Evolutionary conservation across 495 filamentous ascomycete species (phyloP).

Genomic region (Pyrenopolyporus hunteri): DNA sequence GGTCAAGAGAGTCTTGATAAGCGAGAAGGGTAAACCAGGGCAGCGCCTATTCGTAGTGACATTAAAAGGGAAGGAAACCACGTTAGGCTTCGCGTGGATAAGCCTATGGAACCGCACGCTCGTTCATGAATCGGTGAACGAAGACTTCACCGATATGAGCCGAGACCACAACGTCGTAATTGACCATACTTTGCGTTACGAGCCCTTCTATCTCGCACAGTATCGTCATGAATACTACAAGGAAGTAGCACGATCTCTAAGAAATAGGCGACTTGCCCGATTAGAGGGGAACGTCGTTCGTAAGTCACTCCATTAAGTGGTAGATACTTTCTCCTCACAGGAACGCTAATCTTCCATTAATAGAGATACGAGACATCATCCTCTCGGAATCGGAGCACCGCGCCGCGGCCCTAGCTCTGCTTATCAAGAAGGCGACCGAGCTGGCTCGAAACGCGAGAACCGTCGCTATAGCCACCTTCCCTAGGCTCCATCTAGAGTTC

Average conservation of each 20-base stretch:
- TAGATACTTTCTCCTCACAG: no score
- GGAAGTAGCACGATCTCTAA: neutral
- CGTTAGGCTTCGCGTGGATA: neutral
- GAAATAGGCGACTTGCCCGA: neutral
- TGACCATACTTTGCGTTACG: neutral
- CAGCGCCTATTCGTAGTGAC: neutral
- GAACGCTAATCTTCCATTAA: neutral
- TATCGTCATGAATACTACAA: neutral
- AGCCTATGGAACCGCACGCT: neutral
- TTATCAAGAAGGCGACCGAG: neutral
- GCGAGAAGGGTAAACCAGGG: neutral
- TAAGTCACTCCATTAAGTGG: neutral
- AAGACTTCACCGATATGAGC: constrained; percentile 1
- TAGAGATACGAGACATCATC: constrained; percentile 2
- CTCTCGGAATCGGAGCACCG: neutral
- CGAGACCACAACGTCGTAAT: constrained; percentile 1
- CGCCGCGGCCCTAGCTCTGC: neutral
- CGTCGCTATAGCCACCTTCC: neutral
- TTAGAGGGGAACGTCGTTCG: neutral
- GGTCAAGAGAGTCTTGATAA: neutral
- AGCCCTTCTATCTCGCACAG: neutral
- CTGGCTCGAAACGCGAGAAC: neutral
- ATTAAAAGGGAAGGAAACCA: neutral
- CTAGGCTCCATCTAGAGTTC: constrained; percentile 1
- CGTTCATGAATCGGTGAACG: neutral